Percentiles rank a stretch among this genome's conserved stretches.
Conservation (phyloP, 2,329 filamentous ascomycete species). For the Graphilbum fragrans region DNA sequence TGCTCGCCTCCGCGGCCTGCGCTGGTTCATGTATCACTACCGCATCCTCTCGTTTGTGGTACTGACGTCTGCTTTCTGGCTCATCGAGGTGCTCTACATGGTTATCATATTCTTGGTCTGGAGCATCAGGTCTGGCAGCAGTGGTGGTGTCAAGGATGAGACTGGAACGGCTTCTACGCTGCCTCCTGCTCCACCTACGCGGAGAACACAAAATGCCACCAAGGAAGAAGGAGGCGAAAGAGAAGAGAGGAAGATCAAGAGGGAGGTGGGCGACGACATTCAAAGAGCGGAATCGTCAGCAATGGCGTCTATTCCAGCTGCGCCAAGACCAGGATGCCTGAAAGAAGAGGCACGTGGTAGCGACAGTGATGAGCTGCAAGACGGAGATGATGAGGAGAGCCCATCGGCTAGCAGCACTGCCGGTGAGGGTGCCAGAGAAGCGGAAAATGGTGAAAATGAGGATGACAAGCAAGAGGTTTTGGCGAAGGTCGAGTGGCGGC, state of each 20-base stretch:
- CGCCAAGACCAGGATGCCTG: not conserved
- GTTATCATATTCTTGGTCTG: slow-evolving; percentile 51
- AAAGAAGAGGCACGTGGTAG: no score
- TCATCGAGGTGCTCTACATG: slow-evolving; percentile 57
- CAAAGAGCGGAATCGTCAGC: not conserved
- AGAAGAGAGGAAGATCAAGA: not conserved
- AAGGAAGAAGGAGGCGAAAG: not conserved
- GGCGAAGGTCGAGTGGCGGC: not conserved
- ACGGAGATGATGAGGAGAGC: not conserved
- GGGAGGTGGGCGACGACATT: not conserved
- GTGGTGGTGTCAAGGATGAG: not conserved
- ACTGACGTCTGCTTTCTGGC: slow-evolving; percentile 66
- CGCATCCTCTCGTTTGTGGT: slow-evolving; percentile 55
- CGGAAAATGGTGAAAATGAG: not conserved
- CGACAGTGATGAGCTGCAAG: no score
- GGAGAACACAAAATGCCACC: not conserved
- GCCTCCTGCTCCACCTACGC: not conserved
- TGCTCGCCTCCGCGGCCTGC: slow-evolving; percentile 63
- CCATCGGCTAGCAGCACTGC: not conserved
- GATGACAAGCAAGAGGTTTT: not conserved
- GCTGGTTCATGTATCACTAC: slow-evolving; percentile 82
- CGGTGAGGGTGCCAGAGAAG: not conserved
- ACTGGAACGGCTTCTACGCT: not conserved
- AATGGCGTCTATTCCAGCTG: not conserved
- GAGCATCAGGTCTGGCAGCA: slow-evolving; percentile 13